phyloP scores from a whole-genome alignment of 1,284 basidiomycete genomes.

The Ceratobasidium sp. region DNA sequence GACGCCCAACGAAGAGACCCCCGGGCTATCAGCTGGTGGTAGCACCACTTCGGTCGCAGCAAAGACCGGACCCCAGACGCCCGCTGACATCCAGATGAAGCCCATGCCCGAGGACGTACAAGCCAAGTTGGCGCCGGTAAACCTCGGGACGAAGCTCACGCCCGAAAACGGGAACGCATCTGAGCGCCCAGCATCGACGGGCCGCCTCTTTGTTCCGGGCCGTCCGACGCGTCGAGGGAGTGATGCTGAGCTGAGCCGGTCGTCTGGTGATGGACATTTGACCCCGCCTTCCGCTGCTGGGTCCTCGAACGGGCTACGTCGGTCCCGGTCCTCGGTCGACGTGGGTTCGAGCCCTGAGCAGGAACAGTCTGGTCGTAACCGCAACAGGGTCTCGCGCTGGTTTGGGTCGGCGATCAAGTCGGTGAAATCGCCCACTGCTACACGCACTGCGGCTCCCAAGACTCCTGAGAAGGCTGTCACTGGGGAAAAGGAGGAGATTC shows the following conservation, averaged over 20 bases:
- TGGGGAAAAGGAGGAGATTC: constrained; percentile 10
- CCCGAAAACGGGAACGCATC: no score
- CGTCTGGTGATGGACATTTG: neutral
- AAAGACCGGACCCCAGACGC: neutral
- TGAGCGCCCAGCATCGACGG: no score
- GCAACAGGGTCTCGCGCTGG: constrained; percentile 20
- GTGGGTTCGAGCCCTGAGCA: neutral
- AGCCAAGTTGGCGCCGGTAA: neutral
- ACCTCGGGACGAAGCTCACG: neutral
- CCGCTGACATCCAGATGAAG: neutral
- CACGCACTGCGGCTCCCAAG: neutral
- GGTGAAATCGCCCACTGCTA: neutral
- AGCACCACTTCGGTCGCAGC: neutral
- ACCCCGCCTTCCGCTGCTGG: neutral
- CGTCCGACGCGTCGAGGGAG: no score
- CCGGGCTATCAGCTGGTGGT: constrained; percentile 1
- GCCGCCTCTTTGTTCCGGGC: no score
- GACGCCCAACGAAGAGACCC: neutral
- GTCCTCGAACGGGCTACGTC: neutral
- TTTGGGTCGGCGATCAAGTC: constrained; percentile 30
- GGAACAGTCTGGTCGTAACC: neutral
- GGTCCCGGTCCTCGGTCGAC: constrained; percentile 21
- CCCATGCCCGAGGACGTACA: neutral
- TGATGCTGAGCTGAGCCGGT: neutral
- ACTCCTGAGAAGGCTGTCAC: neutral